These are phyloP conservation scores for Alloteropsis semialata DNA, from an alignment of 176 grass and related monocot genomes.

Conservation along the genomic window DNA sequence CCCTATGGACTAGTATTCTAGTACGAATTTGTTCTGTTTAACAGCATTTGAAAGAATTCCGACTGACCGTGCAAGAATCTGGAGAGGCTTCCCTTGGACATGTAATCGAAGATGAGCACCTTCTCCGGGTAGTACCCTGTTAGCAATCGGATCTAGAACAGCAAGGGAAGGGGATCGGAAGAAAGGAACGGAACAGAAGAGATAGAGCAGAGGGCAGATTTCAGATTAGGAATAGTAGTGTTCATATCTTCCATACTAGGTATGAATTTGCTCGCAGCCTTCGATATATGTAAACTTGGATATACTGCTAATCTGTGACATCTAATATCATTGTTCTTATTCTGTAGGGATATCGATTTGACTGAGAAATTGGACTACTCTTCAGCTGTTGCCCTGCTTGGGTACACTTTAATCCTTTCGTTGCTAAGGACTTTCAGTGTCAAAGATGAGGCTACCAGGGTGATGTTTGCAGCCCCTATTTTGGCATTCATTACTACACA, in stretches of 20 bases:
- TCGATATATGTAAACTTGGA: not conserved
- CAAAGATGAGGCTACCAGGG: conserved; percentile 88
- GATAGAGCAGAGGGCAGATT: no score
- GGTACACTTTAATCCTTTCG: conserved; percentile 79
- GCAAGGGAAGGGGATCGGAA: no score
- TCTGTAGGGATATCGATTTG: conserved; percentile 84
- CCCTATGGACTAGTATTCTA: no score
- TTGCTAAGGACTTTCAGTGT: conserved; percentile 86
- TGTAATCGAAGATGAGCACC: no score
- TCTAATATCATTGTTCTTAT: conserved; percentile 14
- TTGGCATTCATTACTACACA: conserved; percentile 96
- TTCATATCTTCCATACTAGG: conserved; percentile 90
- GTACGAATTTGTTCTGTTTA: no score
- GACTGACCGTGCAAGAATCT: no score
- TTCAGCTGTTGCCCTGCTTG: conserved; percentile 82
- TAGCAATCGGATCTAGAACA: no score
- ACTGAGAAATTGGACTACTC: conserved; percentile 96
- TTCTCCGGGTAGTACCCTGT: no score
- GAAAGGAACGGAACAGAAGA: no score
- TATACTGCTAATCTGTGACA: not conserved
- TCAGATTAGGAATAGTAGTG: no score
- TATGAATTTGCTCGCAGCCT: conserved; percentile 30
- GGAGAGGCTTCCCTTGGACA: no score
- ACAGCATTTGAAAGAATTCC: no score
- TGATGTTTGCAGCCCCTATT: conserved; percentile 91